A percentile compares a stretch with the other conserved stretches of the same genome.
Conservation (phyloP, 1,139 yeast genomes). For the Pichia sp. region DNA sequence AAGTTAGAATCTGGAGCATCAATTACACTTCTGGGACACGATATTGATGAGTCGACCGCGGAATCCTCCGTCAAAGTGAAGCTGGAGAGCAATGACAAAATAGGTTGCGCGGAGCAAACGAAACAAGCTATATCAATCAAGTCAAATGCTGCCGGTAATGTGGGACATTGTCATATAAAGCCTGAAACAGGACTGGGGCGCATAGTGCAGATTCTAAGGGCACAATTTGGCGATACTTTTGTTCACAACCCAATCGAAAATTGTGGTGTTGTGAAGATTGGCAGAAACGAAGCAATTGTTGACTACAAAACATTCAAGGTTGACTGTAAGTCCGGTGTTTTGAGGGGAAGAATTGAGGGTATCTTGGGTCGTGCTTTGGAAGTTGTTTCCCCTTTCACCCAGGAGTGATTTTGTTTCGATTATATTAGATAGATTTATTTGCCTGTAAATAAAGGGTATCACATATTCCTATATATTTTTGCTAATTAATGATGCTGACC, state of each 20-base stretch:
- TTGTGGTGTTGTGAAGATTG: slow-evolving; percentile 52
- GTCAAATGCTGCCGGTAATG: slow-evolving; percentile 1
- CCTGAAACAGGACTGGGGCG: slow-evolving; percentile 53
- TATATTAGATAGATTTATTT: too few species aligned
- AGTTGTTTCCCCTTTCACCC: slow-evolving; percentile 74
- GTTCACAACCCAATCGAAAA: slow-evolving; percentile 29
- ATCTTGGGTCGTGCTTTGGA: slow-evolving; percentile 71
- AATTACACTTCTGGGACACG: too few species aligned
- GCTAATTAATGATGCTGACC: too few species aligned
- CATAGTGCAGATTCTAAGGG: slow-evolving; percentile 55
- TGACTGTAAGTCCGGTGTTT: slow-evolving; percentile 68
- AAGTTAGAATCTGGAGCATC: neutral
- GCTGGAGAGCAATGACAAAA: too few species aligned
- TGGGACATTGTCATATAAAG: slow-evolving; percentile 31
- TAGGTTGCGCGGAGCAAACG: too few species aligned
- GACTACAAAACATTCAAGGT: slow-evolving; percentile 60
- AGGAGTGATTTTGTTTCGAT: too few species aligned
- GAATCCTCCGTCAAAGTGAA: too few species aligned
- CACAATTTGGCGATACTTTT: slow-evolving; percentile 85
- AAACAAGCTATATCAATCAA: too few species aligned
- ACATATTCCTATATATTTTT: too few species aligned
- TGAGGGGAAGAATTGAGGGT: slow-evolving; percentile 77
- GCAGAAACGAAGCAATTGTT: slow-evolving; percentile 65
- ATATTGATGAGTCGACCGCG: too few species aligned
- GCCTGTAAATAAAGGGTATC: too few species aligned